A percentile compares a stretch with the other conserved stretches of the same genome.
phyloP scores from a whole-genome alignment of 805 yeast species.

The Scheffersomyces amazonensis region DNA sequence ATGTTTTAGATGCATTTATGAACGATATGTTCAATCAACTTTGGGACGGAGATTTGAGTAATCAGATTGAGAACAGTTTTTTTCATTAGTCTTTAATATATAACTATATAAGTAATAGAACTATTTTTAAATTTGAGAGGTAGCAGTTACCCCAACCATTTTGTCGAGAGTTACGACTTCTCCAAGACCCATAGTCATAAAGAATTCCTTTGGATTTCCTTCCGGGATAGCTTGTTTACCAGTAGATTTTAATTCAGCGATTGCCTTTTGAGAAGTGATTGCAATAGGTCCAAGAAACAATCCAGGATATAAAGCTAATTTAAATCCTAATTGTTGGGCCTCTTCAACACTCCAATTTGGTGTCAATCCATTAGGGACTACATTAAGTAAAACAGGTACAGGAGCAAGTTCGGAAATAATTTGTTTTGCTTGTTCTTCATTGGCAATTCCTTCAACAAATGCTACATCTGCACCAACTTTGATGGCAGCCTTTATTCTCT shows the following conservation, averaged over 20 bases:
- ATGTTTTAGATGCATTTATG: neutral
- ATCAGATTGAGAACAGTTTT: no score
- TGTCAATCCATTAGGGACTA: neutral
- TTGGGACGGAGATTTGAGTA: neutral
- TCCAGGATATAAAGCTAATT: neutral
- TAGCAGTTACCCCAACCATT: neutral
- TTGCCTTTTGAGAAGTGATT: neutral
- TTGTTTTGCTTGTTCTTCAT: neutral
- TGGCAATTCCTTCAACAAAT: neutral
- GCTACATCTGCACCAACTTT: neutral
- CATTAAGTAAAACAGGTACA: neutral
- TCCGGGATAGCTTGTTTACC: neutral
- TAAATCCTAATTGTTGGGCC: neutral
- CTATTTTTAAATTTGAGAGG: no score
- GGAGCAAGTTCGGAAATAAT: neutral
- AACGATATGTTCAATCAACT: neutral
- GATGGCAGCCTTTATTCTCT: neutral
- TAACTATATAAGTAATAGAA: no score
- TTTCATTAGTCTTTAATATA: no score
- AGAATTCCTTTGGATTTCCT: neutral
- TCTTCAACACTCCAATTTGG: neutral
- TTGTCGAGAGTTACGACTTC: neutral
- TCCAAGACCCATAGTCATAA: neutral
- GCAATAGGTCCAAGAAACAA: neutral
- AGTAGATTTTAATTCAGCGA: neutral